Percentiles rank a stretch among this genome's conserved stretches.
These are phyloP conservation scores for Mariannaea sp. DNA, from an alignment of 2,329 filamentous ascomycete genomes.

Conservation along the genomic window DNA sequence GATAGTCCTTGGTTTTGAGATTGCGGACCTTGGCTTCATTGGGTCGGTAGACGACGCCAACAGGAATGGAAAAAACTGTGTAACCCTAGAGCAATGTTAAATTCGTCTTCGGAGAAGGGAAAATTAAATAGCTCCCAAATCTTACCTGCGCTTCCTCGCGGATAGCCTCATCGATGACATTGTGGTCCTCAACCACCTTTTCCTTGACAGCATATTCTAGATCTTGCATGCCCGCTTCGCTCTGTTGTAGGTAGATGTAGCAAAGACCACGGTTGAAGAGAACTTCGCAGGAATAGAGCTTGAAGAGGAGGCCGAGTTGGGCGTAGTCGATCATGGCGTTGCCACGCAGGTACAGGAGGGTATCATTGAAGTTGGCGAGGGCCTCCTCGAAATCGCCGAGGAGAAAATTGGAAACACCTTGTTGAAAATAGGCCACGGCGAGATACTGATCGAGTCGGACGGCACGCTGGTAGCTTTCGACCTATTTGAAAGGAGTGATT, in stretches of 20 bases:
- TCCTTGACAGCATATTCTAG: constrained; percentile 89
- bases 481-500: constrained; percentile 57
- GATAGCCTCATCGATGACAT: constrained; percentile 98
- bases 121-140: background rate
- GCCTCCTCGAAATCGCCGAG: constrained; percentile 97
- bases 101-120: background rate
- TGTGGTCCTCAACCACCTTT: constrained; percentile 94
- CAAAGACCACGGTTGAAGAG: constrained; percentile 96
- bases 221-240: constrained; percentile 88
- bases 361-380: constrained; percentile 98
- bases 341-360: constrained; percentile 87
- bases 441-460: constrained; percentile 92
- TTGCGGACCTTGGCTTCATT: constrained; percentile 99
- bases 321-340: constrained; percentile 99
- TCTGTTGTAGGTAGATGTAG: constrained; percentile 95
- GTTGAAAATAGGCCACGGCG: constrained; percentile 96
- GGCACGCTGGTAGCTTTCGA: constrained; percentile 92
- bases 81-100: constrained; percentile 71
- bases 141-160: constrained; percentile 86
- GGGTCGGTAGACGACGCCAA: constrained; percentile 91
- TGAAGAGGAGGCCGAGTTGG: constrained; percentile 92
- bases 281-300: constrained; percentile 95
- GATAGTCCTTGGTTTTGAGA: constrained; percentile 94
- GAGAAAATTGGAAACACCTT: constrained; percentile 97
- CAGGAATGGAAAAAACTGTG: constrained; percentile 97